Evolutionary conservation across 371 early-diverging fungal species (phyloP), one percentile per base, ranked within the genome.

Genomic region (Smittium mucronatum): DNA sequence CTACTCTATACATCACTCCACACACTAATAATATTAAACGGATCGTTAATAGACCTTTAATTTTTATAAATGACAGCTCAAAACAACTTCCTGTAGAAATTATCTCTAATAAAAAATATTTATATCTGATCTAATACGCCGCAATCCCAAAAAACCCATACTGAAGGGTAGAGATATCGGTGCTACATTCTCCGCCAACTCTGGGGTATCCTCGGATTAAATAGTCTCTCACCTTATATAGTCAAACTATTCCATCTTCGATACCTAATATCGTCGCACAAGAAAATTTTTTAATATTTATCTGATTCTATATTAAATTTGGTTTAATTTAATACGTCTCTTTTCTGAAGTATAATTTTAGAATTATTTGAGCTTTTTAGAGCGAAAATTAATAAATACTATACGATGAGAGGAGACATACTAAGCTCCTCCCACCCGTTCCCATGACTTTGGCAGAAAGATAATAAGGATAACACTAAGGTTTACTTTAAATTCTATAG

Each of bases 271-370:
- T 47, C 5, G 47, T 11, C 47, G 5, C 47, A 47, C 47, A 47
- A 47, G 47, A 47, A 47, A 47, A 11, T 47, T 21, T 11, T 47
- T 21, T 5, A 47, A 47, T 47, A 47, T 11, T 47, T 47, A 11
- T 47, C 21, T 21, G 11, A 47, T 11, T n/a, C n/a, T 47, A 47
- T 47, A 47, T 11, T 47, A 47, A 47, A 47, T 47, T 47, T 47
- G 21, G 47, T 11, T 47, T 21, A 47, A 47, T 47, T 47, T 47
- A 47, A 47, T 47, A 47, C 21, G 47, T 47, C 47, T 47, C 5
- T 47, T 47, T 47, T 47, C 47, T 47, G 47, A 47, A 47, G 47
- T 47, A 47, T 47, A 47, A 47, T 47, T 47, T 47, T 47, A 47
- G 5, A 47, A 47, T 47, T 47, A 47, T 11, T 47, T 11, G 47